These are phyloP conservation scores for Plasmopara muralis DNA, from an alignment of 352 stramenopile species.

Conservation along the genomic window DNA sequence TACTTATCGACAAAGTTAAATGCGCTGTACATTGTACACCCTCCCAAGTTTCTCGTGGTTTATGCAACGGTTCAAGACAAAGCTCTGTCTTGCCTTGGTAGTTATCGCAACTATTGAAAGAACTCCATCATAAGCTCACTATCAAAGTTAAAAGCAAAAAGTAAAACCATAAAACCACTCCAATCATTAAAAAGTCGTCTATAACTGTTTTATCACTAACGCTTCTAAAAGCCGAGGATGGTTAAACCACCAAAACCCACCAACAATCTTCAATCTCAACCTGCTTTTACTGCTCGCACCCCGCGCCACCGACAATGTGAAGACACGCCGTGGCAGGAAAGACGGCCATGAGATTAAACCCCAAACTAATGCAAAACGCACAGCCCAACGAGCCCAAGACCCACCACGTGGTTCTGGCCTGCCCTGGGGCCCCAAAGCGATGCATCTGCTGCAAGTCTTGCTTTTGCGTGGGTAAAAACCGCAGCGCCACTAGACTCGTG, in stretches of 20 bases:
- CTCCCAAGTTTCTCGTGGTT: background rate
- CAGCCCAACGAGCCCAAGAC: conserved; percentile 24
- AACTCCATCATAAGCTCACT: too few relatives aligned
- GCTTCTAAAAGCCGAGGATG: too few relatives aligned
- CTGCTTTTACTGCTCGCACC: conserved; percentile 10
- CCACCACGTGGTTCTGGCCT: conserved; percentile 30
- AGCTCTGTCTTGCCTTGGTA: too few relatives aligned
- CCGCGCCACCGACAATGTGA: conserved; percentile 26
- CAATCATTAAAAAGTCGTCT: too few relatives aligned
- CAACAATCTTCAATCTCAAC: too few relatives aligned
- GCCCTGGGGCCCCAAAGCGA: conserved; percentile 12
- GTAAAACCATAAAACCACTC: too few relatives aligned
- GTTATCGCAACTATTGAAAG: too few relatives aligned
- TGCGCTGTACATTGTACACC: background rate
- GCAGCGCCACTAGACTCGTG: conserved; percentile 32
- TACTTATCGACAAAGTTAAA: background rate
- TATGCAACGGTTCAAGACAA: too few relatives aligned
- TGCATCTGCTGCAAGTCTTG: conserved; percentile 35
- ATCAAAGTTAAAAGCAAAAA: too few relatives aligned
- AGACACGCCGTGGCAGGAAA: conserved; percentile 28
- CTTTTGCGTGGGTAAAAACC: conserved; percentile 43
- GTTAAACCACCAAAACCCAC: too few relatives aligned
- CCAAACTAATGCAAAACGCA: conserved; percentile 30
- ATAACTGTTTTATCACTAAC: too few relatives aligned
- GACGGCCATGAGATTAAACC: conserved; percentile 34